These are phyloP conservation scores for Geranium brycei DNA, from an alignment of 345 rosid genomes.

Conservation along the genomic window DNA sequence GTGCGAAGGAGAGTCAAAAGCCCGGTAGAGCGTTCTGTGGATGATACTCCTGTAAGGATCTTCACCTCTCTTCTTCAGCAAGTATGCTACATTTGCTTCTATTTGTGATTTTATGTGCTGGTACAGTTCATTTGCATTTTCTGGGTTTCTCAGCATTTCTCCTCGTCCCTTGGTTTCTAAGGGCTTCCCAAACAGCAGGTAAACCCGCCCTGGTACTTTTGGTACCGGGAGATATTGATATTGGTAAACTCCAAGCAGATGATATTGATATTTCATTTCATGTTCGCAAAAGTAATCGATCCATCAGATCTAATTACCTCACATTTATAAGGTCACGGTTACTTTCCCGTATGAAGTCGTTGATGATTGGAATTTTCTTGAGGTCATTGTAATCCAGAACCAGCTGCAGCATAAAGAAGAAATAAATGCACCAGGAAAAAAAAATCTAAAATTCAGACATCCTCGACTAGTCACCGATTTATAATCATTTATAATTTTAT, in stretches of 20 bases:
- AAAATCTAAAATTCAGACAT: too few relatives aligned
- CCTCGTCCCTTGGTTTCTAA: conserved; percentile 35
- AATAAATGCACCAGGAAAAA: background rate
- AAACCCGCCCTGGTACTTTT: conserved; percentile 37
- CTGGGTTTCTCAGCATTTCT: conserved; percentile 31
- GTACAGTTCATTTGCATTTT: conserved; percentile 37
- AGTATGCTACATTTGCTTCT: conserved; percentile 38
- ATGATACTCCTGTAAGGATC: conserved; percentile 50
- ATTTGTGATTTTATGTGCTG: conserved; percentile 40
- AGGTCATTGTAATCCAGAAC: conserved; percentile 34
- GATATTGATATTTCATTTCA: too few relatives aligned
- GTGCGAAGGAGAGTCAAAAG: conserved; percentile 24
- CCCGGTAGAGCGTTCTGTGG: conserved; percentile 28
- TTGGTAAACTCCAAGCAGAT: conserved; percentile 17
- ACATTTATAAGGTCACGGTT: conserved; percentile 4
- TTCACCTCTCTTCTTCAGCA: conserved; percentile 42
- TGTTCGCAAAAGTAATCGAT: too few relatives aligned
- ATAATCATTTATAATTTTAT: too few relatives aligned
- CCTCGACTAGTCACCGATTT: too few relatives aligned
- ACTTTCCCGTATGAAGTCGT: conserved; percentile 14
- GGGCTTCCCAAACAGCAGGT: conserved; percentile 41
- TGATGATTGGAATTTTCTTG: conserved; percentile 30
- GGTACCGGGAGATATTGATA: too few relatives aligned
- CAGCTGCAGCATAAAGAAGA: conserved; percentile 12
- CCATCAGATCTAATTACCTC: conserved; percentile 21